Evolutionary conservation across 2,329 filamentous ascomycete species (phyloP), one percentile per base, ranked within the genome.

Genomic region (Didymellaceae sp.): DNA sequence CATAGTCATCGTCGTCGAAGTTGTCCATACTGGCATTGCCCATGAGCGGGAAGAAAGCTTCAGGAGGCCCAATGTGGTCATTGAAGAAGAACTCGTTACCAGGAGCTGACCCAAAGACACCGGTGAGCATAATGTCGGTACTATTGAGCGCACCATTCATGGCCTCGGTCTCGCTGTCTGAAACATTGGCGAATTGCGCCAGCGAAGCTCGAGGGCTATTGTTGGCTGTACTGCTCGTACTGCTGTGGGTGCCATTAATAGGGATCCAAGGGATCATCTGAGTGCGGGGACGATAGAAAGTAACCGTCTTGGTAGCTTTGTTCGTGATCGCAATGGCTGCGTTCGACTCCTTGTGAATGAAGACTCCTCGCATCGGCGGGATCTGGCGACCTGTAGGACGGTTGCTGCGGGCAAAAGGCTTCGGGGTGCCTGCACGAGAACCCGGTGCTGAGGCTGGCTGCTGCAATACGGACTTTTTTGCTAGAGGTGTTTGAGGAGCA

Each of bases 91-190:
- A 71, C 33, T 79, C 75, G 44, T 77, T 79, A 17, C 76, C 75
- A 17, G 70, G 65, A 25, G 64, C 62, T 20, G 66, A 64, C 10
- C 72, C 71, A 45, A 86, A 81, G 75, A 91, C 86, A 61, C 86
- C 87, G 39, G 86, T 87, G 75, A 92, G 85, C 88, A 92, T 91
- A 58, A 92, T 81, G 52, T 90, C 88, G 47, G 86, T 85, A 14
- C 57, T 57, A 26, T 55, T 58, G 26, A 65, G 52, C 20, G 63
- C 57, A 28, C 68, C 70, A 32, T 62, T 69, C 56, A 70, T 61
- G 21, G 68, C 56, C 39, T 68, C 70, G 21, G 68, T 61, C 53
- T 77, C 74, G 45, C 72, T 75, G 35, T 76, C 72, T 5, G 73
- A 73, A 16, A 62, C 65, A 25, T 55, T 55, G 35, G 37, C 37